Evolutionary conservation across 2,329 filamentous ascomycete species (phyloP), one percentile per base, ranked within the genome.

Genomic region (Byssothecium circinans): DNA sequence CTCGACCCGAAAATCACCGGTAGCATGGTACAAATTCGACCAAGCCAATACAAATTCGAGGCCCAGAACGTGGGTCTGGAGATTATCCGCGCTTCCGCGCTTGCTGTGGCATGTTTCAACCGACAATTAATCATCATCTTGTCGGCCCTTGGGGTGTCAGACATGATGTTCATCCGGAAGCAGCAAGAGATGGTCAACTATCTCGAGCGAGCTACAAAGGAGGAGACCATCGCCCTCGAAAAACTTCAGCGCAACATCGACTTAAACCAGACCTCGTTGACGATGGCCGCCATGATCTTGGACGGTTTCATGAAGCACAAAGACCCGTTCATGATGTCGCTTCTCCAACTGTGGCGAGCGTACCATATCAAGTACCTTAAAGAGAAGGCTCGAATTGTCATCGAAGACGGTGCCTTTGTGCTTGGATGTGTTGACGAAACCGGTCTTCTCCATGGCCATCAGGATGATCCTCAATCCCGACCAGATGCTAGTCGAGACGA

Each of bases 351-450:
- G 0, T 99, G 94, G 92, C 81, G 87, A 53, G 83, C 89, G 1
- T 97, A 89, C 88, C 89, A 87, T 1, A 82, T 96, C 57, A 96
- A 95, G 63, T 81, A 87, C 11, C 79, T 99, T 15, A 96, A 96
- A 59, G 91, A 97, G 58, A 97, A 96, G 60, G 91, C 92, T 0
- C 86, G 87, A 22, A 89, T 99, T 35, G 79, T 84, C 2, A 81
- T 99, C 8, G 84, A 90, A 6, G 74, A 92, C 48, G 91, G 92
- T 1, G 91, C 91, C 0, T 95, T 95, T 64, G 78, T 97, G 0
- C 81, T 97, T 6, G 94, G 92, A 2, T 91, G 89, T 52, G 83
- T 92, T 5, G 94, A 99, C 57, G 94, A 99, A 70, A 92, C 88
- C 0, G 80, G 76, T 1, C 87, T 80, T 0, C 73, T 99, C 8